Evolutionary conservation across 345 rosid genomes (phyloP).

Genomic region (Isatis tinctoria): DNA sequence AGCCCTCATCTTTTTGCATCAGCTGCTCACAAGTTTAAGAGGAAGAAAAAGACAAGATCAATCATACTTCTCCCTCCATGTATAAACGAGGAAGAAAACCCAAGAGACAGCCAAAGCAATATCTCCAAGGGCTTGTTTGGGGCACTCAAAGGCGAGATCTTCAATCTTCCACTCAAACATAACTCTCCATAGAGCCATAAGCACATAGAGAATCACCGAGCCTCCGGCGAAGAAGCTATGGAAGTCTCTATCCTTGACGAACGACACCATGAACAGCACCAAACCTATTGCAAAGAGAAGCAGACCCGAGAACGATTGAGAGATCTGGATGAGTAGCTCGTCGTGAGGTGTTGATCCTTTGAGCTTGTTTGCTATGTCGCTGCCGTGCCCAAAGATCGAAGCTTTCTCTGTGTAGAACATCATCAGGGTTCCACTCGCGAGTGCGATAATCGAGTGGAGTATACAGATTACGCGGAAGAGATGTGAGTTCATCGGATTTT

Average conservation of each 20-base stretch:
- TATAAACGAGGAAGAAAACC: constrained; percentile 74
- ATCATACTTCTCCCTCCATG: constrained; percentile 96
- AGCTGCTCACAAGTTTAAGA: background rate
- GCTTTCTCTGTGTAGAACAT: constrained; percentile 74
- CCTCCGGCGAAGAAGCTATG: constrained; percentile 85
- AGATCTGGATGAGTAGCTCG: constrained; percentile 77
- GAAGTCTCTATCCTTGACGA: constrained; percentile 71
- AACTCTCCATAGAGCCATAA: constrained; percentile 74
- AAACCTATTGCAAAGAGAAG: constrained; percentile 72
- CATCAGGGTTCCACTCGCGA: constrained; percentile 68
- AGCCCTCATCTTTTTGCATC: background rate
- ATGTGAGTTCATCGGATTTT: constrained; percentile 33
- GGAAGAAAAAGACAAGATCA: constrained; percentile 14
- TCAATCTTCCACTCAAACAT: constrained; percentile 63
- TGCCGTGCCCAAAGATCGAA: constrained; percentile 55
- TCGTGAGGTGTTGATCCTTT: constrained; percentile 90
- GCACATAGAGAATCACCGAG: constrained; percentile 63
- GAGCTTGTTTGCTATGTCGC: constrained; percentile 57
- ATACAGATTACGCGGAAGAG: constrained; percentile 47
- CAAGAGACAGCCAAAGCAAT: constrained; percentile 69
- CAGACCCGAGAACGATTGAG: constrained; percentile 89
- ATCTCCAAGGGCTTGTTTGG: constrained; percentile 69
- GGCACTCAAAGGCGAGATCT: constrained; percentile 64
- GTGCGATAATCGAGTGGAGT: constrained; percentile 74
- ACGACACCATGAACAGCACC: constrained; percentile 77